phyloP scores from a whole-genome alignment of 352 stramenopile species.

The Phytophthora palmivora region DNA sequence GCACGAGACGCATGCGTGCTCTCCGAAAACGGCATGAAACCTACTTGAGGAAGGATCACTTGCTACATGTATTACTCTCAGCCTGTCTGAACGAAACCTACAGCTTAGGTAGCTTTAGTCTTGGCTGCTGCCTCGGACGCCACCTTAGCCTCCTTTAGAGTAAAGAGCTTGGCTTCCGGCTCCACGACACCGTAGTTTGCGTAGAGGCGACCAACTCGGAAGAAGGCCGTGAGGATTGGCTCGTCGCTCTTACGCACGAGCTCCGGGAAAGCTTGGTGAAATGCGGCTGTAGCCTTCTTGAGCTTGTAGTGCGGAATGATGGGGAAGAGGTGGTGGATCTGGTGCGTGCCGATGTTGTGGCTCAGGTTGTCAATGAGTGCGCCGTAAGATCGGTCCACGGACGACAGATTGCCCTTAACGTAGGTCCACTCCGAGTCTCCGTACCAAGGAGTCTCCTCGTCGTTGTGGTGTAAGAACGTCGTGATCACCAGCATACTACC shows the following conservation, averaged over 20 bases:
- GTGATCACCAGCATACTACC: constrained; percentile 84
- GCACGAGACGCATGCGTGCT: constrained; percentile 5
- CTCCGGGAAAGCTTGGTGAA: constrained; percentile 73
- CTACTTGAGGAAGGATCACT: constrained; percentile 15
- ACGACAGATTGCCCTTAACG: constrained; percentile 85
- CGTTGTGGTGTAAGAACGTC: constrained; percentile 87
- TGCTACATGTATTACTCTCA: constrained; percentile 30
- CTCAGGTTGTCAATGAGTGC: constrained; percentile 82
- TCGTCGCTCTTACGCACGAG: constrained; percentile 75
- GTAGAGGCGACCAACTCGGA: constrained; percentile 67
- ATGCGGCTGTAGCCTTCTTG: constrained; percentile 62
- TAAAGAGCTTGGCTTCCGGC: constrained; percentile 68
- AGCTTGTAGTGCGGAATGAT: constrained; percentile 91
- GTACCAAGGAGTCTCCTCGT: constrained; percentile 87
- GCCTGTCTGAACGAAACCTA: constrained; percentile 26
- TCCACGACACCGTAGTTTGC: constrained; percentile 77
- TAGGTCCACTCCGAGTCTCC: constrained; percentile 86
- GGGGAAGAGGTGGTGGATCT: constrained; percentile 88
- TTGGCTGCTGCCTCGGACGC: constrained; percentile 37
- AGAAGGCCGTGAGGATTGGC: constrained; percentile 74
- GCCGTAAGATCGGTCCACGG: constrained; percentile 83
- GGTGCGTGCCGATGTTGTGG: constrained; percentile 90
- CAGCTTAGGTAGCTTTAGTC: constrained; percentile 38
- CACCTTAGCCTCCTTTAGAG: constrained; percentile 65
- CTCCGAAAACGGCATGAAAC: constrained; percentile 7